Percentiles rank a stretch among this genome's conserved stretches.
Evolutionary conservation across 805 yeast species (phyloP).

Genomic region (Citeromyces nyonsensis): DNA sequence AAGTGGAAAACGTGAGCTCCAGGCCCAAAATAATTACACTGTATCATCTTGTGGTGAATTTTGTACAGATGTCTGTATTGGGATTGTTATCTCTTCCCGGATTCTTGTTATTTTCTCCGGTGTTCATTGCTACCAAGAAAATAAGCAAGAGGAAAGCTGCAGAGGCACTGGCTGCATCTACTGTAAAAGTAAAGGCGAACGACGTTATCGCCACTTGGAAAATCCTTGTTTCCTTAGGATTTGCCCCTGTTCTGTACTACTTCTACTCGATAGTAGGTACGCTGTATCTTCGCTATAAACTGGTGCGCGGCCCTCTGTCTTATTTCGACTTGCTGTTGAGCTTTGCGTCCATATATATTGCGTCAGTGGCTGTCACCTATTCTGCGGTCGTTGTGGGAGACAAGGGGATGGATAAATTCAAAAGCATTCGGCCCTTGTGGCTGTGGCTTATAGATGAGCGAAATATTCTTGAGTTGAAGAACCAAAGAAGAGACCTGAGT

Average conservation of each 20-base stretch:
- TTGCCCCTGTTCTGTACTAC: conserved; percentile 77
- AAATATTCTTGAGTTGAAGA: conserved; percentile 41
- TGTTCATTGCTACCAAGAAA: conserved; percentile 61
- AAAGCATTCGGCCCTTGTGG: conserved; percentile 71
- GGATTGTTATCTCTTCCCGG: conserved; percentile 74
- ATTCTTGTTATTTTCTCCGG: conserved; percentile 74
- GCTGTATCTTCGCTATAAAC: conserved; percentile 13
- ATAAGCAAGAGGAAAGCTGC: conserved; percentile 62
- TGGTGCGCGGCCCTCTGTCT: conserved; percentile 2
- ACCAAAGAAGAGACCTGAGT: conserved; percentile 44
- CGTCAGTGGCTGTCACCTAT: conserved; percentile 63
- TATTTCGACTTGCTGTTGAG: conserved; percentile 14
- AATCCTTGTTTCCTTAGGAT: conserved; percentile 72
- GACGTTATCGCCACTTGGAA: conserved; percentile 98
- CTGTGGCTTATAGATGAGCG: conserved; percentile 44
- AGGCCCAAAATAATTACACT: conserved; percentile 9
- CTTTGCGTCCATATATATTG: conserved; percentile 36
- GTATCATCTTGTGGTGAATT: conserved; percentile 9
- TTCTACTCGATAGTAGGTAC: conserved; percentile 59
- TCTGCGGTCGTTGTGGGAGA: conserved; percentile 91
- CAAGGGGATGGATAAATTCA: conserved; percentile 78
- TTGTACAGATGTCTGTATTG: conserved; percentile 35
- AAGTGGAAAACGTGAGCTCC: conserved; percentile 29
- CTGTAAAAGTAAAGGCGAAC: conserved; percentile 81
- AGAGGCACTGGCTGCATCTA: conserved; percentile 70